phyloP scores from a whole-genome alignment of 2,329 filamentous ascomycete species.

The Pyricularia sp. region DNA sequence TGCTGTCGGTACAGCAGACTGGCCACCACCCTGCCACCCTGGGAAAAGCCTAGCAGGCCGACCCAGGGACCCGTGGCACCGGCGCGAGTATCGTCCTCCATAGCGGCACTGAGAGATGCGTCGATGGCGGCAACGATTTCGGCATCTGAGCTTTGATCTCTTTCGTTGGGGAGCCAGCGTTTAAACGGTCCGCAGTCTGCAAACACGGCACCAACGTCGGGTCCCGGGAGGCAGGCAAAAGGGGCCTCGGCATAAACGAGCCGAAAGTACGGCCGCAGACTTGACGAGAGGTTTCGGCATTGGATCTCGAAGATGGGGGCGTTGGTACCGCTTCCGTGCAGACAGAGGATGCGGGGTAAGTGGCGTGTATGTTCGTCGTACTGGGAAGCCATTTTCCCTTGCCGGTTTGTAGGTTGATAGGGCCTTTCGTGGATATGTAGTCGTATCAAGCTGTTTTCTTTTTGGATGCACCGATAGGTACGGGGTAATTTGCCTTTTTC shows the following conservation, averaged over 20 bases:
- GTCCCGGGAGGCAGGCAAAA: constrained; percentile 45
- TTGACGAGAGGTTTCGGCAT: constrained; percentile 41
- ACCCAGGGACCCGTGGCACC: constrained; percentile 50
- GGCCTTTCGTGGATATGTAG: too few species aligned
- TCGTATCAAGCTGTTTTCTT: too few species aligned
- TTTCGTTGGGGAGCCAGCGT: constrained; percentile 39
- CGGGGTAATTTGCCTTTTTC: too few species aligned
- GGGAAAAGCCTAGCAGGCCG: constrained; percentile 55
- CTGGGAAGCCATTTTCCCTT: too few species aligned
- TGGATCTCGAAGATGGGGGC: constrained; percentile 57
- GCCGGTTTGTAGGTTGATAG: too few species aligned
- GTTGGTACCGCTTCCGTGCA: constrained; percentile 69
- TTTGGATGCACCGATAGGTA: too few species aligned
- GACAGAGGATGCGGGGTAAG: constrained; percentile 62
- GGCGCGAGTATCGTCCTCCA: constrained; percentile 30
- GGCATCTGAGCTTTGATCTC: constrained; percentile 21
- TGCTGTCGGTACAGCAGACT: constrained; percentile 39
- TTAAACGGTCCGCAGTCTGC: constrained; percentile 11
- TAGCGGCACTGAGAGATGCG: constrained; percentile 30
- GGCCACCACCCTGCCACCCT: constrained; percentile 53
- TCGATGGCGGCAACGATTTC: constrained; percentile 24
- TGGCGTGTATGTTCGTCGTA: too few species aligned
- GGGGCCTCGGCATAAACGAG: constrained; percentile 65
- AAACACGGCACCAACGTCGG: constrained; percentile 49
- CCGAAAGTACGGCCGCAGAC: constrained; percentile 48